A percentile compares a stretch with the other conserved stretches of the same genome.
Evolutionary conservation across 2,329 filamentous ascomycete species (phyloP).

Genomic region (Shiraia sp.): DNA sequence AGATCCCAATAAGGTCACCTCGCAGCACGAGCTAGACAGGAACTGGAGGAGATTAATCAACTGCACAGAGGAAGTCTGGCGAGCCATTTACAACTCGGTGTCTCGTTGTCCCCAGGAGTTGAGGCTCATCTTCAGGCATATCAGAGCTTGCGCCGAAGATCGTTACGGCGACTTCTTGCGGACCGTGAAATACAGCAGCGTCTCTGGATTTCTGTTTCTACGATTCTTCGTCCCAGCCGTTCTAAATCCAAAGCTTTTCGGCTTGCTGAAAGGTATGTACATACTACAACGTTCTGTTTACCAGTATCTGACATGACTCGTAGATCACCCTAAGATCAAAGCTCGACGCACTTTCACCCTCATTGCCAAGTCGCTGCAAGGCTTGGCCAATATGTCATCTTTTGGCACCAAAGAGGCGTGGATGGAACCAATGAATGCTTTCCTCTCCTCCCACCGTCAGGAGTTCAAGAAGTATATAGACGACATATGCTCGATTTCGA

Average conservation of each 20-base stretch:
- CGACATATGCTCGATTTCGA: constrained; percentile 78
- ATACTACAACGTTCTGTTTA: background rate
- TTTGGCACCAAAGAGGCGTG: constrained; percentile 96
- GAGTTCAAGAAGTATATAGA: constrained; percentile 89
- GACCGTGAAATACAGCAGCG: constrained; percentile 88
- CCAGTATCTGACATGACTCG: constrained; percentile 19
- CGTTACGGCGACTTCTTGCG: constrained; percentile 91
- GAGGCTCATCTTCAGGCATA: constrained; percentile 84
- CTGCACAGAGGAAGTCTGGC: constrained; percentile 83
- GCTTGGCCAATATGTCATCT: constrained; percentile 84
- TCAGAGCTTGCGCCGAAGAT: constrained; percentile 89
- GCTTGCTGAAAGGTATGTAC: constrained; percentile 69
- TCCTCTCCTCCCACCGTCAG: constrained; percentile 73
- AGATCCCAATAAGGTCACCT: constrained; percentile 77
- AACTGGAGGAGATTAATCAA: constrained; percentile 81
- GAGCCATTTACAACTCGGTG: constrained; percentile 76
- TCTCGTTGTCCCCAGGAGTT: constrained; percentile 78
- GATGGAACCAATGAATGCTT: constrained; percentile 98
- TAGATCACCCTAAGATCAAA: constrained; percentile 78
- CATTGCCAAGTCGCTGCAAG: constrained; percentile 90
- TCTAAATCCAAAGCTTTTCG: constrained; percentile 91
- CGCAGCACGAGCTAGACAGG: constrained; percentile 71
- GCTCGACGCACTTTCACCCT: constrained; percentile 88
- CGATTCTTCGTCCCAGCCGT: constrained; percentile 97
- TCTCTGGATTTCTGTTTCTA: constrained; percentile 91